Percentiles rank a stretch among this genome's conserved stretches.
These are phyloP conservation scores for Dactylellina haptotyla DNA, from an alignment of 2,329 filamentous ascomycete genomes.

Conservation along the genomic window DNA sequence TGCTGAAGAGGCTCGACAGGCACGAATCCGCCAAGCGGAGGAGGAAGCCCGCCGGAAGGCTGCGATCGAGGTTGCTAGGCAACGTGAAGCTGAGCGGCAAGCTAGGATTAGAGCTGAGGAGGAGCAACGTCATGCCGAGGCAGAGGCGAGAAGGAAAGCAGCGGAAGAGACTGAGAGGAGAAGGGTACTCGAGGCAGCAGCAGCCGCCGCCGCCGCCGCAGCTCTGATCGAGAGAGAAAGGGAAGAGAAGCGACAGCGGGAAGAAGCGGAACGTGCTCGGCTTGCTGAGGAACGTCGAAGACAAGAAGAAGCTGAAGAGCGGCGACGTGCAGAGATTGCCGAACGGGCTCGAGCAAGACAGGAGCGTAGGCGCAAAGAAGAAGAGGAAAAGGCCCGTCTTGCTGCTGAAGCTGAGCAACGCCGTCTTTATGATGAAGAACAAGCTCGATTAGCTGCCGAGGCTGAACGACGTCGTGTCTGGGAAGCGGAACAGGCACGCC, in stretches of 20 bases:
- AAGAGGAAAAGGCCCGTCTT: conserved; percentile 21
- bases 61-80: conserved; percentile 32
- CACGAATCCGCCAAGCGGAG: conserved; percentile 23
- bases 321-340: conserved; percentile 32
- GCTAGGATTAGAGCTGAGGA: conserved; percentile 29
- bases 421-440: conserved; percentile 24
- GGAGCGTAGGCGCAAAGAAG: conserved; percentile 37
- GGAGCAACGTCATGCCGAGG: conserved; percentile 24
- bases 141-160: conserved; percentile 6
- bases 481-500: conserved; percentile 16
- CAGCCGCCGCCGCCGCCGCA: conserved; percentile 27
- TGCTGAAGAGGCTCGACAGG: conserved; percentile 22
- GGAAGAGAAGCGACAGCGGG: conserved; percentile 40
- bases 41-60: conserved; percentile 42
- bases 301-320: conserved; percentile 47
- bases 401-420: conserved; percentile 31
- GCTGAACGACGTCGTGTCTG: conserved; percentile 19
- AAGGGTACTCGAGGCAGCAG: conserved; percentile 28
- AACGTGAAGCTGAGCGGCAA: conserved; percentile 36
- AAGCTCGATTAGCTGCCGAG: conserved; percentile 28
- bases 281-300: conserved; percentile 28
- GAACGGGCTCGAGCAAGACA: conserved; percentile 35
- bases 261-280: conserved; percentile 40
- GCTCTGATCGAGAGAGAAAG: conserved; percentile 27
- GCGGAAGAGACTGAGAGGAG: conserved; percentile 20